phyloP scores from a whole-genome alignment of 2,329 filamentous ascomycete genomes.

The Ophiostoma sp. region DNA sequence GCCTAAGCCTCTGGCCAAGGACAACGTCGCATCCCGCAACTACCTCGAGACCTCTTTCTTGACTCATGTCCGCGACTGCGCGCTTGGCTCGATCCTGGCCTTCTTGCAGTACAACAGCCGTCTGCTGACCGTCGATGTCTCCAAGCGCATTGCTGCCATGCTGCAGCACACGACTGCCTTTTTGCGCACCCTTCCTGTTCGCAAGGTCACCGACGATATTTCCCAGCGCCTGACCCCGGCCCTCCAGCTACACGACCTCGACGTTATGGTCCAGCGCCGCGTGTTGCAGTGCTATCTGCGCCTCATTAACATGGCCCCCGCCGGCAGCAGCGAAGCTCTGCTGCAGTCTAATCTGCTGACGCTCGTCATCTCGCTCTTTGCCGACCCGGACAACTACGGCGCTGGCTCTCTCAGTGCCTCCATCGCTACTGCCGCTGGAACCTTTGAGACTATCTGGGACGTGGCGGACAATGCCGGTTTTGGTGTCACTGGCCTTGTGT shows the following conservation, averaged over 20 bases:
- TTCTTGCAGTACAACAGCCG: slow-evolving; percentile 94
- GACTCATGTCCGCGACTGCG: slow-evolving; percentile 91
- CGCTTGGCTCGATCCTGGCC: slow-evolving; percentile 83
- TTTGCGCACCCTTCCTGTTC: slow-evolving; percentile 76
- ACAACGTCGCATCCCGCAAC: slow-evolving; percentile 81
- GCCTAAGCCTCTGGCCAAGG: slow-evolving; percentile 89
- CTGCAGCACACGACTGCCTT: slow-evolving; percentile 92
- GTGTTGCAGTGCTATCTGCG: slow-evolving; percentile 95
- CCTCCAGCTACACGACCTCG: slow-evolving; percentile 84
- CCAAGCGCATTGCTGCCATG: slow-evolving; percentile 89
- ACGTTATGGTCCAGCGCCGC: slow-evolving; percentile 87
- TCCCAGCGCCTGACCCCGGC: slow-evolving; percentile 80
- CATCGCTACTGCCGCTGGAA: slow-evolving; percentile 85
- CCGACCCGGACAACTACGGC: slow-evolving; percentile 85
- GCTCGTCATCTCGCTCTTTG: slow-evolving; percentile 85
- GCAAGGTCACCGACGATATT: slow-evolving; percentile 84
- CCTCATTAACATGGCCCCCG: slow-evolving; percentile 82
- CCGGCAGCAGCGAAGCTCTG: slow-evolving; percentile 79
- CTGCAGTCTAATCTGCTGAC: slow-evolving; percentile 90
- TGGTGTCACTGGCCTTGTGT: slow-evolving; percentile 82
- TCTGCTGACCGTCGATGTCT: slow-evolving; percentile 88
- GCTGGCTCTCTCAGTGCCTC: slow-evolving; percentile 84
- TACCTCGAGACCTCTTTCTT: slow-evolving; percentile 89
- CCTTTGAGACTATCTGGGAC: slow-evolving; percentile 94
- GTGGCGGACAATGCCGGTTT: slow-evolving; percentile 92